Evolutionary conservation across 2,329 filamentous ascomycete species (phyloP).

Genomic region (Claviceps monticola): DNA sequence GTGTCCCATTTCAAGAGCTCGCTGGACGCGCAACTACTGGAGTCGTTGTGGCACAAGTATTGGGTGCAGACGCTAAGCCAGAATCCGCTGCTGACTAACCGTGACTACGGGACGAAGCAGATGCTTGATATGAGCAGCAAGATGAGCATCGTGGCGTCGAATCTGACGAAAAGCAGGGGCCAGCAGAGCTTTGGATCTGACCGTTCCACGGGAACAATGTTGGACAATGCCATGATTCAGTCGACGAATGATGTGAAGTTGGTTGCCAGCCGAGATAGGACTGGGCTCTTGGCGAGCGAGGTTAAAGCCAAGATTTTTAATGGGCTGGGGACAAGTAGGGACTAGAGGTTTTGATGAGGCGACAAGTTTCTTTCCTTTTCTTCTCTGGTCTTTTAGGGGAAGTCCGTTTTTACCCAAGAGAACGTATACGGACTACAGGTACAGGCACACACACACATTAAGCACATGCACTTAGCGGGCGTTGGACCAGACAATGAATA

Average conservation of each 20-base stretch:
- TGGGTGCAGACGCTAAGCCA: constrained; percentile 94
- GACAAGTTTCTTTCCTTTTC: background rate
- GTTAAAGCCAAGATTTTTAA: constrained; percentile 52
- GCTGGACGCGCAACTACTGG: constrained; percentile 73
- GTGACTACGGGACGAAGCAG: constrained; percentile 85
- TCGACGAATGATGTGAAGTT: constrained; percentile 45
- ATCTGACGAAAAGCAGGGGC: constrained; percentile 14
- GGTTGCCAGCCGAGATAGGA: constrained; percentile 47
- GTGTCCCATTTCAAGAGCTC: constrained; percentile 92
- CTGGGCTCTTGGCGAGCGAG: constrained; percentile 46
- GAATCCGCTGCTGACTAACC: constrained; percentile 78
- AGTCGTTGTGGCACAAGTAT: constrained; percentile 96
- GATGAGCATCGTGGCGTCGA: constrained; percentile 48
- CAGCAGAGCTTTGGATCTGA: constrained; percentile 13
- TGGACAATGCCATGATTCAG: constrained; percentile 41
- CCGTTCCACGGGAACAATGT: constrained; percentile 11
- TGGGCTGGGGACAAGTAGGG: constrained; percentile 16
- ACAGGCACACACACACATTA: too few relatives aligned
- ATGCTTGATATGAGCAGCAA: constrained; percentile 80
- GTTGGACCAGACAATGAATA: too few relatives aligned
- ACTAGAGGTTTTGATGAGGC: background rate
- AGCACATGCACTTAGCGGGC: too few relatives aligned
- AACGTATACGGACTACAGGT: too few relatives aligned
- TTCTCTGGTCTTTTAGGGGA: background rate
- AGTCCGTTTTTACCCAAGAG: too few relatives aligned